Base-by-base conservation (phyloP, 1,284 basidiomycete genomes). In the Trichosporon sp. region DNA sequence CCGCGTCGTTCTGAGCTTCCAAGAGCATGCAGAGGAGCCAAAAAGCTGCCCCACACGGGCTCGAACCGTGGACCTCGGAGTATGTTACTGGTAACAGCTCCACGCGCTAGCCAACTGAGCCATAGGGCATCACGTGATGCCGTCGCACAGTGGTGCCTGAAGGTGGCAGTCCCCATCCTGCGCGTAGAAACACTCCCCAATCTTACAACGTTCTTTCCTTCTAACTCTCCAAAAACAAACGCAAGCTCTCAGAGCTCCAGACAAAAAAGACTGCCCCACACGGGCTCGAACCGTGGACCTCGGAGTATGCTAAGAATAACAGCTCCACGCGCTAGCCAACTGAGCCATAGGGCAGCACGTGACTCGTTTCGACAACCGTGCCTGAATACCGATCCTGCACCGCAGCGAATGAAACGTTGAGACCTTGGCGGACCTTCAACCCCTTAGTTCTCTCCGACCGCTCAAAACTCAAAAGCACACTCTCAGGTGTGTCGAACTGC, bases 41-140 rank as follows among this genome's bases (percentile, higher is more conserved):
- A 40, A 21, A 31, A 35, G 48, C 66, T 67, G 54, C 66, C 66
- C 66, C 66, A 59, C 66, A 67, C 66, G 66, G 66, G 54, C 66
- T 67, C 66, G 66, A 67, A 67, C 66, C 66, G 66, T 65, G 64
- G 68, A 69, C 68, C 68, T 69, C 68, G 65, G 68, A 69, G 64
- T 66, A 54, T 56, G 54, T 59, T 37, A 38, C 31, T 2, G 21
- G 31, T 67, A 67, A 67, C 66, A 67, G 66, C 66, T 67, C 66
- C 66, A 67, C 66, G 66, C 66, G 66, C 66, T 67, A 67, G 54
- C 66, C 66, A 67, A 67, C 66, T 67, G 66, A 67, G 66, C 66
- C 66, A 67, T 59, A 67, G 66, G 66, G 66, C 54, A 67, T 48
- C 7, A 21, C 19, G 19, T 65, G 54, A 35, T 46, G 8, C 3